Evolutionary conservation across 2,329 filamentous ascomycete genomes (phyloP).

Genomic region (Monilinia fructigena): DNA sequence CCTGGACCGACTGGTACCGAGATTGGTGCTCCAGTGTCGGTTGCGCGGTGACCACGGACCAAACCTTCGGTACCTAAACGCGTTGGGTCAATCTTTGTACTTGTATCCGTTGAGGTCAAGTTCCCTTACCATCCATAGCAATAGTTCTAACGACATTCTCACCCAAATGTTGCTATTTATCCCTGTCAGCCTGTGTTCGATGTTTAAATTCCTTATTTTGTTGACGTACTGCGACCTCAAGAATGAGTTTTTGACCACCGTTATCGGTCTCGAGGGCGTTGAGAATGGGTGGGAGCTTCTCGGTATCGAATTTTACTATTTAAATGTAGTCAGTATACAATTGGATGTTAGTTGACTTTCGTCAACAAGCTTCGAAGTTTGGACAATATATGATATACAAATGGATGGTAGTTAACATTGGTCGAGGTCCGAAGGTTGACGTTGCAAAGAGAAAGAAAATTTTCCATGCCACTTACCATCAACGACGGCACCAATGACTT

Average conservation of each 20-base stretch:
- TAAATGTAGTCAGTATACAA: slow-evolving; percentile 38
- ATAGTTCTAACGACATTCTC: slow-evolving; percentile 99
- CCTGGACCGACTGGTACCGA: slow-evolving; percentile 90
- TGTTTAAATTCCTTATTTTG: slow-evolving; percentile 27
- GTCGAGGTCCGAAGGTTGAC: slow-evolving; percentile 11
- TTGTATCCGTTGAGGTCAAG: slow-evolving; percentile 18
- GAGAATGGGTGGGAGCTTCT: slow-evolving; percentile 93
- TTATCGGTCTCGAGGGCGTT: slow-evolving; percentile 93
- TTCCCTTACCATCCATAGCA: slow-evolving; percentile 94
- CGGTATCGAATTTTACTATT: slow-evolving; percentile 92
- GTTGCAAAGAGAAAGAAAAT: slow-evolving; percentile 38
- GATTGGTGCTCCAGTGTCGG: slow-evolving; percentile 92
- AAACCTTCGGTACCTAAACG: slow-evolving; percentile 94
- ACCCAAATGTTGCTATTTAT: slow-evolving; percentile 90
- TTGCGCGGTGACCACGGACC: slow-evolving; percentile 80
- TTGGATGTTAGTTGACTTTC: slow-evolving; percentile 27
- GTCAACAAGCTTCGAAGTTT: slow-evolving; percentile 30
- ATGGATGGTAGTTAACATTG: too few relatives aligned
- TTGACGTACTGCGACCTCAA: slow-evolving; percentile 86
- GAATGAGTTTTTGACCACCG: slow-evolving; percentile 87
- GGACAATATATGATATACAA: background rate
- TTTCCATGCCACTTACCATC: slow-evolving; percentile 69
- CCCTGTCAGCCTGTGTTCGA: slow-evolving; percentile 42
- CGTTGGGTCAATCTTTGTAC: slow-evolving; percentile 32
- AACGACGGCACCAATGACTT: slow-evolving; percentile 98